Evolutionary conservation across 129 eudicot genomes (phyloP).

Genomic region (Artemisia tridentata): DNA sequence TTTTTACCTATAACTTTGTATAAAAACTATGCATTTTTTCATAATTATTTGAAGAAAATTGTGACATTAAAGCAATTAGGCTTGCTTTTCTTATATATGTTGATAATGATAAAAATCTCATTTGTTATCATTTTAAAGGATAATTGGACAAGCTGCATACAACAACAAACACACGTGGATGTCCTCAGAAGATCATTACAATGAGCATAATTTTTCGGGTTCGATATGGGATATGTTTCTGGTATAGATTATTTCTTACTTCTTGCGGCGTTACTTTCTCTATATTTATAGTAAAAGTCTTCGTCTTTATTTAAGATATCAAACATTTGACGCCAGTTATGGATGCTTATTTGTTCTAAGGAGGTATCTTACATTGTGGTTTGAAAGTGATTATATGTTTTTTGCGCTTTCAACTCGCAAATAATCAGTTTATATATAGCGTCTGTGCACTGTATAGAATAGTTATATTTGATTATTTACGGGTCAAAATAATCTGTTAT

Average conservation of each 20-base stretch:
- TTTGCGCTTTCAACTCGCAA: no score
- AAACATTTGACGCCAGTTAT: conserved; percentile 6
- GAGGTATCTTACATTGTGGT: no score
- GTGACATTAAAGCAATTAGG: neutral
- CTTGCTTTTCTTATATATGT: conserved; percentile 6
- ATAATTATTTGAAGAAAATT: neutral
- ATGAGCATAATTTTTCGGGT: conserved; percentile 30
- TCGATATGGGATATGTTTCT: conserved; percentile 39
- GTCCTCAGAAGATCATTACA: conserved; percentile 46
- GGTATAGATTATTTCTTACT: conserved; percentile 35
- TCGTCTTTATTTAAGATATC: neutral
- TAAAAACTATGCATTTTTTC: neutral
- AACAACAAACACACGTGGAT: conserved; percentile 70
- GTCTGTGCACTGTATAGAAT: no score
- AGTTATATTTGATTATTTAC: no score
- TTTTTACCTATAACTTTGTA: conserved; percentile 22
- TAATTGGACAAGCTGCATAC: conserved; percentile 73
- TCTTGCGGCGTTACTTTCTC: neutral
- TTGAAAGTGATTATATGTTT: no score
- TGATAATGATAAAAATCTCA: neutral
- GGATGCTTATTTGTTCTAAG: neutral
- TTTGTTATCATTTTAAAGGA: conserved; percentile 34
- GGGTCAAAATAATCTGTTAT: no score
- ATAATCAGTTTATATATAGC: no score
- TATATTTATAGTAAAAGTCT: neutral